These are phyloP conservation scores for Fusarium citri DNA, from an alignment of 2,329 filamentous ascomycete genomes.

Conservation along the genomic window DNA sequence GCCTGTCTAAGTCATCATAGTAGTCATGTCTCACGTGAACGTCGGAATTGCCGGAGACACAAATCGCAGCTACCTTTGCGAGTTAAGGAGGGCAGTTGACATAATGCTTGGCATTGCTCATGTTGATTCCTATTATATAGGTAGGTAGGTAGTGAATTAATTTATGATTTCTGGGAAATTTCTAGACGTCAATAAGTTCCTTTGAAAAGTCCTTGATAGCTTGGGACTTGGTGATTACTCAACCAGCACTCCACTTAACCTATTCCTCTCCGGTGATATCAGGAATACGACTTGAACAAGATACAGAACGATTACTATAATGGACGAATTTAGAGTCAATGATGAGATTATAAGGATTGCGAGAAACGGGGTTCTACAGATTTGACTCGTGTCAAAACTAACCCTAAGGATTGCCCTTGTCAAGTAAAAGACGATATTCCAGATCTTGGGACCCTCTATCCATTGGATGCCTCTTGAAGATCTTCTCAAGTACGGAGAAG, in stretches of 20 bases:
- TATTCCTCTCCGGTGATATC: background rate
- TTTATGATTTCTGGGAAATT: background rate
- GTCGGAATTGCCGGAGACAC: constrained; percentile 19
- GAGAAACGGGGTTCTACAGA: no score
- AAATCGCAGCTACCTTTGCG: background rate
- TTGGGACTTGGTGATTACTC: background rate
- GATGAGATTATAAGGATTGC: background rate
- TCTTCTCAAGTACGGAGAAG: constrained; percentile 2
- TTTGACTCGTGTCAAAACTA: background rate
- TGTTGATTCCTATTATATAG: background rate
- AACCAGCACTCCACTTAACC: background rate
- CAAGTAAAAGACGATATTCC: background rate
- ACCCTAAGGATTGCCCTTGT: background rate
- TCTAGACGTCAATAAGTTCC: background rate
- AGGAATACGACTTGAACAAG: background rate
- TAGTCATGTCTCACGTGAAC: constrained; percentile 1
- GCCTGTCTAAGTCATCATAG: background rate
- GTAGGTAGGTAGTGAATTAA: no score
- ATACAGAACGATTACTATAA: background rate
- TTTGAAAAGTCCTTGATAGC: background rate
- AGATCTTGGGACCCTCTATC: background rate
- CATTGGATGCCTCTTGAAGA: constrained; percentile 16
- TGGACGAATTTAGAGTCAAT: background rate
- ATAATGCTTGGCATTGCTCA: background rate
- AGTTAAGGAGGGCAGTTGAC: background rate